Evolutionary conservation across 495 filamentous ascomycete genomes (phyloP).

Genomic region (Hypomontagnella monticulosa): DNA sequence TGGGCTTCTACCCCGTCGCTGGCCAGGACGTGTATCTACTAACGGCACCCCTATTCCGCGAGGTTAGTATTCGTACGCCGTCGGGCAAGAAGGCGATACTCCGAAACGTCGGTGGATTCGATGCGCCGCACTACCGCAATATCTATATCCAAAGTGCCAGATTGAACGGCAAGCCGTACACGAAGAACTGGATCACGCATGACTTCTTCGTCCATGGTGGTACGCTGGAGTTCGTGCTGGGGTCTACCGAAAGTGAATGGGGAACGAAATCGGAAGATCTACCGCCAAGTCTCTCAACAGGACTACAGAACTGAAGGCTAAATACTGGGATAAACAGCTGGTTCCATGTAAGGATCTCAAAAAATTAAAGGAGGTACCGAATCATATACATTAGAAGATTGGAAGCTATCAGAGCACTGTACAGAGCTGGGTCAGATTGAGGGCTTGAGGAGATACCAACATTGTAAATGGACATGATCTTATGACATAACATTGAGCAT

Average conservation of each 20-base stretch:
- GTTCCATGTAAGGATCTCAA: too few relatives aligned
- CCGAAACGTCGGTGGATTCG: slow-evolving; percentile 66
- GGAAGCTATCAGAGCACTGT: too few relatives aligned
- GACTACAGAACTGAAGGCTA: slow-evolving; percentile 33
- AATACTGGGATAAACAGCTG: background rate
- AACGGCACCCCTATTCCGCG: slow-evolving; percentile 70
- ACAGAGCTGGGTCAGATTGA: too few relatives aligned
- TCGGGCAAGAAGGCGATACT: slow-evolving; percentile 69
- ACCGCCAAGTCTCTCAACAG: slow-evolving; percentile 66
- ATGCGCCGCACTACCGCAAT: slow-evolving; percentile 61
- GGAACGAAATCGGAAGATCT: slow-evolving; percentile 70
- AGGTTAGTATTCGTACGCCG: slow-evolving; percentile 66
- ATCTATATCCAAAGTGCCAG: slow-evolving; percentile 75
- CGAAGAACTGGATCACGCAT: slow-evolving; percentile 76
- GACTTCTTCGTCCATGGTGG: slow-evolving; percentile 75
- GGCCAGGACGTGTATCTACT: slow-evolving; percentile 81
- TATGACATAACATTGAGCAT: background rate
- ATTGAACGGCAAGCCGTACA: slow-evolving; percentile 70
- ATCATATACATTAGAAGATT: too few relatives aligned
- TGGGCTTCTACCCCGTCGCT: slow-evolving; percentile 78
- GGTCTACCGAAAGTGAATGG: slow-evolving; percentile 73
- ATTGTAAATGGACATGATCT: background rate
- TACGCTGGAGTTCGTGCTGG: slow-evolving; percentile 70
- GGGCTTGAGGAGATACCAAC: too few relatives aligned
- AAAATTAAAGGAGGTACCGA: too few relatives aligned